phyloP scores from a whole-genome alignment of 1,139 yeast species.

The Meyerozyma smithsonii region DNA sequence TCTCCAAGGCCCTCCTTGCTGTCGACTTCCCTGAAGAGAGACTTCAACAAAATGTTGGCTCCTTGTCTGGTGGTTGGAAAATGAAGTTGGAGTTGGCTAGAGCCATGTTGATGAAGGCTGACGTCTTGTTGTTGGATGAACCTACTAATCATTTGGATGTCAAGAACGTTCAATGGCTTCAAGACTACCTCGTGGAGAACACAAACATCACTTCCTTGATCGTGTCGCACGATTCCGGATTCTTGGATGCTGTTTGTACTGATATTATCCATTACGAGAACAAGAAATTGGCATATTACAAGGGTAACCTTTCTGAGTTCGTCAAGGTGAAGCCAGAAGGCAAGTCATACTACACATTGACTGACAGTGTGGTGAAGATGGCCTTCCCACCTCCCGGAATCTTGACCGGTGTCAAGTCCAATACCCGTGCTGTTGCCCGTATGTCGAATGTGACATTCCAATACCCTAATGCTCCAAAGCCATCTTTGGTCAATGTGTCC shows the following conservation, averaged over 20 bases:
- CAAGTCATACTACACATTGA: constrained; percentile 90
- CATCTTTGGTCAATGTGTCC: constrained; percentile 74
- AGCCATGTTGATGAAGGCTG: constrained; percentile 98
- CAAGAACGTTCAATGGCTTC: constrained; percentile 87
- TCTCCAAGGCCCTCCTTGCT: constrained; percentile 66
- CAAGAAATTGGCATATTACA: constrained; percentile 90
- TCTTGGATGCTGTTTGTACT: constrained; percentile 92
- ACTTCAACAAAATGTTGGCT: constrained; percentile 85
- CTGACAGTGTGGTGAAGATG: constrained; percentile 92
- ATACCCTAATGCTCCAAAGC: constrained; percentile 86
- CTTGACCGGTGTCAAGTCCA: constrained; percentile 91
- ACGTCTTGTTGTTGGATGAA: constrained; percentile 89
- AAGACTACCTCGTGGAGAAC: constrained; percentile 77
- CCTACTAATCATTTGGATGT: constrained; percentile 99
- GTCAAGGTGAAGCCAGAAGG: constrained; percentile 95
- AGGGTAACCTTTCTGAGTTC: constrained; percentile 91
- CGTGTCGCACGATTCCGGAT: constrained; percentile 97
- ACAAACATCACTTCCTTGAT: constrained; percentile 88
- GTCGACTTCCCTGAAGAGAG: constrained; percentile 94
- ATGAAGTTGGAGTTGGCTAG: constrained; percentile 97
- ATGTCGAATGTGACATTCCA: constrained; percentile 80
- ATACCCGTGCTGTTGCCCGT: constrained; percentile 92
- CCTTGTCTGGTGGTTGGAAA: constrained; percentile 98
- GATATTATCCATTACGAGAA: constrained; percentile 95
- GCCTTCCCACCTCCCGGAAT: constrained; percentile 98